These are phyloP conservation scores for Fusarium denticulatum DNA, from an alignment of 2,329 filamentous ascomycete genomes.

Conservation along the genomic window DNA sequence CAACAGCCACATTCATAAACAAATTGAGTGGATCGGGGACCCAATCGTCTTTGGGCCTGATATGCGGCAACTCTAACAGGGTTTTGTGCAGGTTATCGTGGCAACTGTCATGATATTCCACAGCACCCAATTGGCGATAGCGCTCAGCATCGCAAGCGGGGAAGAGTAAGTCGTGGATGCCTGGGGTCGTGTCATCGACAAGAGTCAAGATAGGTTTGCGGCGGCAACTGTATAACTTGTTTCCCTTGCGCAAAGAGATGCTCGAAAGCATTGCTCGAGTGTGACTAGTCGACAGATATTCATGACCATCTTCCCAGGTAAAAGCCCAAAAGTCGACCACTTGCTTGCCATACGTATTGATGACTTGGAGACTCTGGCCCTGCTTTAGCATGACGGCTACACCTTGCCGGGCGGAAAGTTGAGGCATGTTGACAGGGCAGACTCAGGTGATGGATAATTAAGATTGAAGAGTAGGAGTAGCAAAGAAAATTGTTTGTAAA, in stretches of 20 bases:
- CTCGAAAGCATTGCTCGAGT: neutral
- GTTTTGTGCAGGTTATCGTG: neutral
- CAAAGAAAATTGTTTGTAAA: no score
- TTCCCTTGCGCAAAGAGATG: neutral
- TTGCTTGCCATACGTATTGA: neutral
- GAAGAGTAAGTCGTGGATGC: neutral
- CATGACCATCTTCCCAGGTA: fast-evolving
- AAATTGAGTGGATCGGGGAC: neutral
- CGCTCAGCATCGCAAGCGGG: neutral
- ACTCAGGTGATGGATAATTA: fast-evolving
- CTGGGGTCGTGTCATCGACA: neutral
- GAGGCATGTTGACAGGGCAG: neutral
- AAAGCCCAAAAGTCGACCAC: neutral
- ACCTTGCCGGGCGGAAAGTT: neutral
- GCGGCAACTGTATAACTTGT: neutral
- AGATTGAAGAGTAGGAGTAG: no score
- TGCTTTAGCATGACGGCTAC: neutral
- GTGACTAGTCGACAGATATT: neutral
- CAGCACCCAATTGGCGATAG: neutral
- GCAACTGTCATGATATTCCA: neutral
- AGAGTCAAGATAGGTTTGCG: neutral
- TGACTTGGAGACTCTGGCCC: neutral
- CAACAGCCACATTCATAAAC: neutral
- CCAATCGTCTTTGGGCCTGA: neutral
- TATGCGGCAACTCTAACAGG: fast-evolving